phyloP scores from a whole-genome alignment of 371 early-diverging fungal genomes.

The Mucor saturninus region DNA sequence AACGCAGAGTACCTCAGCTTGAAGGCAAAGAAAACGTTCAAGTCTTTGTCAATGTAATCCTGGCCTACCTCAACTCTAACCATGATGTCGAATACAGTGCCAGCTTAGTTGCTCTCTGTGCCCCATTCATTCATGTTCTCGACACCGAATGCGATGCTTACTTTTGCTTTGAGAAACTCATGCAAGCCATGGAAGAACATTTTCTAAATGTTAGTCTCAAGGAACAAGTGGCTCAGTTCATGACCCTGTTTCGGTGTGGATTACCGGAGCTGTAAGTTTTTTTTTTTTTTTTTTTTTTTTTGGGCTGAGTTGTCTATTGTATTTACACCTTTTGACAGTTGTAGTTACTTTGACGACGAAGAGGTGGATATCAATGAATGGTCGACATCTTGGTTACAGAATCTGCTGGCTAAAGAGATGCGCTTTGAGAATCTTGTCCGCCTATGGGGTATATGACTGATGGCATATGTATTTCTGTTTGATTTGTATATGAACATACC shows the following conservation, averaged over 20 bases:
- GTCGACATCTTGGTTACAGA: slow-evolving; percentile 89
- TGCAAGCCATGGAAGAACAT: slow-evolving; percentile 70
- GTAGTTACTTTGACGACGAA: slow-evolving; percentile 94
- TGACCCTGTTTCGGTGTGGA: slow-evolving; percentile 76
- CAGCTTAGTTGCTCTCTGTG: slow-evolving; percentile 79
- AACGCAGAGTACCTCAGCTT: slow-evolving; percentile 51
- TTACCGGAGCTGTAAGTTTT: slow-evolving; percentile 67
- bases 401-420: slow-evolving; percentile 81
- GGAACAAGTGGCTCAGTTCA: slow-evolving; percentile 78
- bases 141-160: slow-evolving; percentile 82
- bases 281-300: background rate
- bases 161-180: slow-evolving; percentile 78
- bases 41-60: slow-evolving; percentile 82
- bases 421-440: slow-evolving; percentile 77
- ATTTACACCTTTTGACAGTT: background rate
- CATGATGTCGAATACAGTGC: slow-evolving; percentile 80
- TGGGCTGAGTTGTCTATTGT: background rate
- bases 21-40: slow-evolving; percentile 38
- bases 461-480: too few relatives aligned
- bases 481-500: background rate
- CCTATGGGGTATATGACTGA: slow-evolving; percentile 71
- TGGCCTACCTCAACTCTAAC: slow-evolving; percentile 81
- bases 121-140: slow-evolving; percentile 81
- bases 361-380: slow-evolving; percentile 91
- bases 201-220: slow-evolving; percentile 61